These are phyloP conservation scores for Magnusiomyces suaveolens DNA, from an alignment of 1,139 yeast genomes.

Conservation along the genomic window DNA sequence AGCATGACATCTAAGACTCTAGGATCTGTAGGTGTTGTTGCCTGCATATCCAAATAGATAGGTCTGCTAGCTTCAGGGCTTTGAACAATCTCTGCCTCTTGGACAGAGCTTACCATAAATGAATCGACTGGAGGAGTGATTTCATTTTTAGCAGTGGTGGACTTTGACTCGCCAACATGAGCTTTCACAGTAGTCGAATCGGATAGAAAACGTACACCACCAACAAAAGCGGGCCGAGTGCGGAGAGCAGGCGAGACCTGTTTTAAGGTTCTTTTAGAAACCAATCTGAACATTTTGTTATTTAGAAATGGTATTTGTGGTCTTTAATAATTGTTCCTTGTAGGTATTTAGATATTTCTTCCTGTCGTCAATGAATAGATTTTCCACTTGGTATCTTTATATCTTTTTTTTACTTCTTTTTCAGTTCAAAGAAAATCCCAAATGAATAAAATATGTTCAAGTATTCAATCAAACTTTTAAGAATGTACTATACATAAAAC, in stretches of 20 bases:
- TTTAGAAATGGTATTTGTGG: neutral
- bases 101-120: constrained; percentile 9
- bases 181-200: constrained; percentile 9
- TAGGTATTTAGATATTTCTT: too few species aligned
- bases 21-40: constrained; percentile 97
- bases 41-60: constrained; percentile 89
- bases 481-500: too few species aligned
- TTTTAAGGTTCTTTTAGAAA: neutral
- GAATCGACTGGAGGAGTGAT: constrained; percentile 11
- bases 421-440: too few species aligned
- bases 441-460: too few species aligned
- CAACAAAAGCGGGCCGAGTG: neutral
- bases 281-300: constrained; percentile 3
- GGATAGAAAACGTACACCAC: neutral
- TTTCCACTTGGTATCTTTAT: too few species aligned
- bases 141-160: constrained; percentile 1
- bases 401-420: too few species aligned
- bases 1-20: constrained; percentile 92
- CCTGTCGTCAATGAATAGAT: too few species aligned
- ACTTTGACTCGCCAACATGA: neutral
- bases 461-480: too few species aligned
- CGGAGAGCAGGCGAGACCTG: neutral
- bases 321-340: neutral
- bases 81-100: constrained; percentile 12
- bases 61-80: constrained; percentile 43